phyloP scores from a whole-genome alignment of 306 rosid species.

The Potentilla sterilis region DNA sequence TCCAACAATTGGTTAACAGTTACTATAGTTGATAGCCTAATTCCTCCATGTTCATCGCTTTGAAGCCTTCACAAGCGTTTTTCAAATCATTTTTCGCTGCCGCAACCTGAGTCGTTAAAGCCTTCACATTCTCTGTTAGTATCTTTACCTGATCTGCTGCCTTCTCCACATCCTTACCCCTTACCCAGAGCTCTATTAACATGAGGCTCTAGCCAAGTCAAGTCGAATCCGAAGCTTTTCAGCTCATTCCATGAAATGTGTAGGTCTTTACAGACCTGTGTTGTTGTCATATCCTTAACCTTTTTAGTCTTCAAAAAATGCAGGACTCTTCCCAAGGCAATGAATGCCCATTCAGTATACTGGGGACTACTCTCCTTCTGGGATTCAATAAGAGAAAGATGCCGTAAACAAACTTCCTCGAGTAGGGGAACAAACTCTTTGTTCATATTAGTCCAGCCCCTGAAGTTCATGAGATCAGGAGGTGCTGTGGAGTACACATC shows the following conservation, averaged over 20 bases:
- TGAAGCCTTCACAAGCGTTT: background rate
- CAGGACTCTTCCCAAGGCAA: background rate
- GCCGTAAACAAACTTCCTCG: background rate
- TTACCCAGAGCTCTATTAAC: background rate
- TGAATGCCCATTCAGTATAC: background rate
- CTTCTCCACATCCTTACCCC: background rate
- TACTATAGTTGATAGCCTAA: background rate
- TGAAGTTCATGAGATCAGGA: background rate
- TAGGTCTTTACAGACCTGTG: background rate
- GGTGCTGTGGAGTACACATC: background rate
- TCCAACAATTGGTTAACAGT: background rate
- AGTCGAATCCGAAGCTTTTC: background rate
- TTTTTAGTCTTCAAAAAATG: background rate
- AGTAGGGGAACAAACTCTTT: background rate
- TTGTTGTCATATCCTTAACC: background rate
- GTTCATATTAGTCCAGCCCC: background rate
- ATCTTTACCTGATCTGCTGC: background rate
- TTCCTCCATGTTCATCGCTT: background rate
- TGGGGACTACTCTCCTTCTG: background rate
- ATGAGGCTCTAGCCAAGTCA: conserved; percentile 8
- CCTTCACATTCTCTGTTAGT: background rate
- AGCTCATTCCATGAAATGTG: background rate
- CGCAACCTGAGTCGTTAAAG: background rate
- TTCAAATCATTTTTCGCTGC: background rate
- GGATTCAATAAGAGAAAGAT: background rate